Evolutionary conservation across 2,329 filamentous ascomycete genomes (phyloP).

Genomic region (Tolypocladium endophyticum): DNA sequence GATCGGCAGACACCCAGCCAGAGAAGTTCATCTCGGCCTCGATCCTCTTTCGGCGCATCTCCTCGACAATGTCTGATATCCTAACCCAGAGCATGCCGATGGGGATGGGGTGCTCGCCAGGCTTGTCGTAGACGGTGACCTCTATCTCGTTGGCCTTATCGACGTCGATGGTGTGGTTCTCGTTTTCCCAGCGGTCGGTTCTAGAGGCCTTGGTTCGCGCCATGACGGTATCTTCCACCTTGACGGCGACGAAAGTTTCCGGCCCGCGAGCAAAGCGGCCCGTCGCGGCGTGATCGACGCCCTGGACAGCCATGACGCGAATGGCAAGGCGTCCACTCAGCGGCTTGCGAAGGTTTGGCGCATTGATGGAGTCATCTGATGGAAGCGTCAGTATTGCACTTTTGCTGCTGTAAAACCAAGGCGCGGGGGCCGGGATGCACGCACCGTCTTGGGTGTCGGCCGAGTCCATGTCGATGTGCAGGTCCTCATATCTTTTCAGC

Average conservation of each 20-base stretch:
- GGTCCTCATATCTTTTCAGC: constrained; percentile 90
- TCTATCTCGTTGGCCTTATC: constrained; percentile 99
- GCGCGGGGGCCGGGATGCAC: background rate
- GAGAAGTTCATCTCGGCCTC: constrained; percentile 90
- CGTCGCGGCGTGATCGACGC: constrained; percentile 85
- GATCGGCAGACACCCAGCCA: constrained; percentile 95
- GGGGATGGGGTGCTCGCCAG: constrained; percentile 78
- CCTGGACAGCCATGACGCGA: constrained; percentile 77
- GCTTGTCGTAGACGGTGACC: constrained; percentile 94
- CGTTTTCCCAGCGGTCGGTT: constrained; percentile 84
- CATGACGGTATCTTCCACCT: constrained; percentile 89
- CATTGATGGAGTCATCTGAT: constrained; percentile 89
- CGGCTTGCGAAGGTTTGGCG: constrained; percentile 91
- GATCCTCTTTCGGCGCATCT: constrained; percentile 94
- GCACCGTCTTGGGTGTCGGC: constrained; percentile 71
- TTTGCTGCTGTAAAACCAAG: background rate
- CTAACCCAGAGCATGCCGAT: constrained; percentile 94
- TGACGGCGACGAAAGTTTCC: constrained; percentile 91
- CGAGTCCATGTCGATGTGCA: constrained; percentile 86
- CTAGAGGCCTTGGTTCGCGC: constrained; percentile 77
- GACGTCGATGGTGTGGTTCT: constrained; percentile 84
- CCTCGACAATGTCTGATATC: constrained; percentile 93
- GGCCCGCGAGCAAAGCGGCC: constrained; percentile 79
- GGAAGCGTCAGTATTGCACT: constrained; percentile 1
- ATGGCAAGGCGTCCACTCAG: constrained; percentile 83